Evolutionary conservation across 495 filamentous ascomycete species (phyloP), one percentile per base, ranked within the genome.

Genomic region (Thermochaetoides thermophila): DNA sequence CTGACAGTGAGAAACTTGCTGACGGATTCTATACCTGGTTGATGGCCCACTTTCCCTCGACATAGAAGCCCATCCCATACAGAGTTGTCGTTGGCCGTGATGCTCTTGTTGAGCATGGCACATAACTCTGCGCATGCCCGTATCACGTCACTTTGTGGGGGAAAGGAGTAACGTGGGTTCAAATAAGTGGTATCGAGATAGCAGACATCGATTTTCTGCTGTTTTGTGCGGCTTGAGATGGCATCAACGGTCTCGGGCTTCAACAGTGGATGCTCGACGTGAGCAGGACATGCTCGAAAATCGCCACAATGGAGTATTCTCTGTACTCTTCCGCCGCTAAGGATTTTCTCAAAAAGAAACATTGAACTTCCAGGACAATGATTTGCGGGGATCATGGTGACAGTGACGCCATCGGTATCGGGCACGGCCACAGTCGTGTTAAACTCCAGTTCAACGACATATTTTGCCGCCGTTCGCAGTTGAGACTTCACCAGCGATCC

Each of bases 141-240:
- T 35, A 94, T 80, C 27, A 99, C 89, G 37, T 83, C 73, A 23
- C 78, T 65, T 49, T 99, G 89, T 16, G 68, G 75, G 0, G 91
- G 89, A 47, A 99, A 99, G 0, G 86, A 77, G 57, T 96, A 99
- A 31, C 84, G 86, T 1, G 89, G 89, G 37, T 84, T 89, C 2
- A 99, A 66, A 48, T 99, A 99, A 0, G 89, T 99, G 0, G 89
- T 99, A 48, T 99, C 89, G 9, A 99, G 68, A 48, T 99, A 99
- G 53, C 92, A 94, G 13, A 79, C 69, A 49, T 99, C 91, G 28
- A 99, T 78, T 39, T 74, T 81, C 41, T 96, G 89, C 42, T 86
- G 81, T 22, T 66, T 73, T 2, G 57, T 65, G 51, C 77, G 77
- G 5, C 81, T 78, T 3, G 73, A 74, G 12, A 76, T 56, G 3